Evolutionary conservation across 306 rosid genomes (phyloP).

Genomic region (Acacia melanoxylon): DNA sequence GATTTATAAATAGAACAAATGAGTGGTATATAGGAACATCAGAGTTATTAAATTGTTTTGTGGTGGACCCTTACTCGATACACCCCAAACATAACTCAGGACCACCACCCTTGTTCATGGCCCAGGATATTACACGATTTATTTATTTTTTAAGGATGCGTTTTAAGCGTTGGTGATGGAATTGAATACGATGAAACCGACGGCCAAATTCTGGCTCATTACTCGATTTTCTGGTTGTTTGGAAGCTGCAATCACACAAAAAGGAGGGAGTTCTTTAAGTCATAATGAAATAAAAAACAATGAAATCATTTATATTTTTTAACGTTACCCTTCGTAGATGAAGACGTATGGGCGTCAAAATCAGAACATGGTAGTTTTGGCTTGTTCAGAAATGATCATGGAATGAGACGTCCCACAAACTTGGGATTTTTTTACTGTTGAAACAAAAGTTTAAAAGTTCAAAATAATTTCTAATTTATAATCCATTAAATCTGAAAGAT

Average conservation of each 20-base stretch:
- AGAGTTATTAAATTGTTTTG: not conserved
- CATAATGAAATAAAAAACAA: not conserved
- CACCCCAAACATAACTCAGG: too few species aligned
- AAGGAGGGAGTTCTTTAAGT: not conserved
- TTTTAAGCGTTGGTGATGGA: not conserved
- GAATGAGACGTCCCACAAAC: not conserved
- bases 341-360: not conserved
- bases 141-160: not conserved
- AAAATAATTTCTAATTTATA: too few species aligned
- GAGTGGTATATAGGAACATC: not conserved
- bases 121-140: not conserved
- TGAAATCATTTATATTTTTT: not conserved
- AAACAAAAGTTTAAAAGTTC: too few species aligned
- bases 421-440: too few species aligned
- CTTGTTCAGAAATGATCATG: not conserved
- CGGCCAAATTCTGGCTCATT: not conserved
- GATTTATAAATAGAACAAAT: too few species aligned
- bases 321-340: not conserved
- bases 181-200: not conserved
- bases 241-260: not conserved
- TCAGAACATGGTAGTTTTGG: too few species aligned
- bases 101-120: not conserved
- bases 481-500: too few species aligned
- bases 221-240: not conserved
- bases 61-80: not conserved